Evolutionary conservation across 2,329 filamentous ascomycete species (phyloP), one percentile per base, ranked within the genome.

Genomic region (Aspergillus intermedius): DNA sequence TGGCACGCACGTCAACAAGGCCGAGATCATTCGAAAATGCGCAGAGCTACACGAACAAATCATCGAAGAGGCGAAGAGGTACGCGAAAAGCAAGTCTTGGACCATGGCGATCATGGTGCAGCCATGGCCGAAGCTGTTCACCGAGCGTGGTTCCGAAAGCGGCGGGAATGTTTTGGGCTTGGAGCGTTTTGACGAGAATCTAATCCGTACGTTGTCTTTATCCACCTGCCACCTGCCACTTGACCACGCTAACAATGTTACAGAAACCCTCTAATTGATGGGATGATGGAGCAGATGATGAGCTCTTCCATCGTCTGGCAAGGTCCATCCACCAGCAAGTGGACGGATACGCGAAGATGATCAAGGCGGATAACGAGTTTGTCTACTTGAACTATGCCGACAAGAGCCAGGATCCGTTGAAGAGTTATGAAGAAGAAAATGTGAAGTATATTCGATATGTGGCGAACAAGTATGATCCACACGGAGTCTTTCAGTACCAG

Each of bases 371-470:
- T 45, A 61, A 62, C 1, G 75, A 64, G 30, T 49, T 54, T 34
- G 48, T 77, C 28, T 76, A 76, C 54, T 64, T 74, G 43, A 77
- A 77, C 54, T 77, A 78, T 46, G 74, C 74, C 1, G 64, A 67
- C 7, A 56, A 60, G 32, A 61, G 62, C 22, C 73, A 79, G 60
- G 56, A 72, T 22, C 68, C 74, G 1, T 60, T 76, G 19, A 22
- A 54, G 0, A 57, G 66, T 9, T 78, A 77, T 45, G 73, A 75
- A 0, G 28, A 55, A 1, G 59, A 63, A 1, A 77, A 72, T 15
- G 51, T 72, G 37, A 58, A 56, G 3, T 65, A 57, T 23, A 54
- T 66, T 22, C 34, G 40, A 2, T 22, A 48, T 6, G 60, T 61
- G 40, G 54, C 57, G 2, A 45, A 47, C 37, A 48, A 52, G 45